Percentiles rank a stretch among this genome's conserved stretches.
These are phyloP conservation scores for Alternaria longipes DNA, from an alignment of 2,329 filamentous ascomycete genomes.

Conservation along the genomic window DNA sequence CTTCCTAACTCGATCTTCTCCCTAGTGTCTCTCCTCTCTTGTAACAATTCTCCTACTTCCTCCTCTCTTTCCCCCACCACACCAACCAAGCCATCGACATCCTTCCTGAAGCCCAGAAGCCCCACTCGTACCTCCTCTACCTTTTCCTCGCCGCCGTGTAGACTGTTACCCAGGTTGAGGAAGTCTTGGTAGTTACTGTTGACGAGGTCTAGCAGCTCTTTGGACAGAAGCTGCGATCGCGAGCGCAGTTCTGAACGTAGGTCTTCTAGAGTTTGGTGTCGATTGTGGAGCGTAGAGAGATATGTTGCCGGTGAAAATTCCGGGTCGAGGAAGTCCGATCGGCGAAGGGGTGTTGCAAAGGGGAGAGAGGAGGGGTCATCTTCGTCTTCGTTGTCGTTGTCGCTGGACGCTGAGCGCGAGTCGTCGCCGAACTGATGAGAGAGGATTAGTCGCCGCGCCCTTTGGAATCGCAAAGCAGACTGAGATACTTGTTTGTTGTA, in stretches of 20 bases:
- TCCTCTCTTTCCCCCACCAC: slow-evolving; percentile 70
- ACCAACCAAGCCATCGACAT: slow-evolving; percentile 76
- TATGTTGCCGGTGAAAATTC: slow-evolving; percentile 83
- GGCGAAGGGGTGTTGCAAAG: slow-evolving; percentile 85
- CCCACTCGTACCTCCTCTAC: slow-evolving; percentile 91
- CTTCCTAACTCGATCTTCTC: slow-evolving; percentile 70
- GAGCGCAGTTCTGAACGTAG: slow-evolving; percentile 85
- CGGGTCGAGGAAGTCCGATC: slow-evolving; percentile 78
- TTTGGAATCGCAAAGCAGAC: background rate
- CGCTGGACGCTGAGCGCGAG: slow-evolving; percentile 16
- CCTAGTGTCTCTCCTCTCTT: slow-evolving; percentile 76
- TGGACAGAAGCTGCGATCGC: slow-evolving; percentile 78
- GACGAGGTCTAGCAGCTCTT: slow-evolving; percentile 91
- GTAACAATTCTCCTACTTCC: slow-evolving; percentile 70
- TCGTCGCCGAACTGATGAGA: slow-evolving; percentile 20
- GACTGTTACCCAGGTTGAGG: slow-evolving; percentile 78
- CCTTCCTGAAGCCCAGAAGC: slow-evolving; percentile 82
- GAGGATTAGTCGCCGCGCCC: background rate
- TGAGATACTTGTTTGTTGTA: background rate
- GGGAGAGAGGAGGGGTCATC: slow-evolving; percentile 73
- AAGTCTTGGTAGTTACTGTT: slow-evolving; percentile 96
- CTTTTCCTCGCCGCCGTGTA: slow-evolving; percentile 88
- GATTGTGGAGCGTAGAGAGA: slow-evolving; percentile 81
- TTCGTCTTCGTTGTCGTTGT: slow-evolving; percentile 55
- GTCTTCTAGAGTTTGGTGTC: slow-evolving; percentile 96